These are phyloP conservation scores for Diplotaxis tenuifolia DNA, from an alignment of 345 rosid genomes.

Conservation along the genomic window DNA sequence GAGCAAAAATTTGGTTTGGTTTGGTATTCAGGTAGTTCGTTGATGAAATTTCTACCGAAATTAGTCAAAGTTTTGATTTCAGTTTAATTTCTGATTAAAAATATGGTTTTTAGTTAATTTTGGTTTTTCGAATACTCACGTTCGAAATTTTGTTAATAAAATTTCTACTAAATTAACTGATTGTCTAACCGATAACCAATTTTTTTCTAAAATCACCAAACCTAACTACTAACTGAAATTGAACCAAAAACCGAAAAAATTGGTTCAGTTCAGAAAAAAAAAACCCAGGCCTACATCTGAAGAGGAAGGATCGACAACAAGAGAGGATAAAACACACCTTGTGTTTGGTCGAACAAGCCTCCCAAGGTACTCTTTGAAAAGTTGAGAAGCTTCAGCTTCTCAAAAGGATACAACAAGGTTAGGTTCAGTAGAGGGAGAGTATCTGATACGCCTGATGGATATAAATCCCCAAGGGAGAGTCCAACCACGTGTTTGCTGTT, in stretches of 20 bases:
- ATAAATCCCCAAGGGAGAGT: conserved; percentile 14
- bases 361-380: background rate
- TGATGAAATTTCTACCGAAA: background rate
- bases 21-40: background rate
- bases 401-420: conserved; percentile 18
- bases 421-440: conserved; percentile 5
- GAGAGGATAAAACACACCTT: background rate
- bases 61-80: background rate
- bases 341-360: background rate
- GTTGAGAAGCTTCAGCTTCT: conserved; percentile 8
- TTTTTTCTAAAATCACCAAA: too few species aligned
- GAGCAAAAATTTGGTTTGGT: background rate
- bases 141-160: too few species aligned
- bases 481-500: background rate
- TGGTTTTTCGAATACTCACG: too few species aligned
- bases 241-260: background rate
- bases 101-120: too few species aligned
- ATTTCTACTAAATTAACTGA: too few species aligned
- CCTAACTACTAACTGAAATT: background rate
- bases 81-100: background rate
- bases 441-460: background rate
- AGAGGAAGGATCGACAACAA: background rate
- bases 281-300: too few species aligned
- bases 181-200: background rate
- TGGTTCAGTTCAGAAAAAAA: too few species aligned